Conservation (phyloP, 257 asterid genomes). For the Prunella vulgaris region DNA sequence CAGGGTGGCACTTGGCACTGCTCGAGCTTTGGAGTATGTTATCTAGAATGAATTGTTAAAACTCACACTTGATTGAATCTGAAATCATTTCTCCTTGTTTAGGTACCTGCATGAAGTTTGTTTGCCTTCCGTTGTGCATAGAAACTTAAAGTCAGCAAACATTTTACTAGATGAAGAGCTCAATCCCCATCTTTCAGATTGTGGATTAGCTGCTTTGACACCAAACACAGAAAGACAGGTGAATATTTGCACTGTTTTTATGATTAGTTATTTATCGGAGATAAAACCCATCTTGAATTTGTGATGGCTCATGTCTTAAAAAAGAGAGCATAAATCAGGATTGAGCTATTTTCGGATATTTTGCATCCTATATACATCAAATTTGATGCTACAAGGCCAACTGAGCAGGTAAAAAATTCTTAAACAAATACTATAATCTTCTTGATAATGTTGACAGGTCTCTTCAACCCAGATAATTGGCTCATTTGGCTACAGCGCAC, state of each 20-base stretch:
- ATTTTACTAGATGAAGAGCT: slow-evolving; percentile 89
- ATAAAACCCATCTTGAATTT: neutral
- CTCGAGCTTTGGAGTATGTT: slow-evolving; percentile 96
- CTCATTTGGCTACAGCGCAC: slow-evolving; percentile 93
- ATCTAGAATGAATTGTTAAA: slow-evolving; percentile 6
- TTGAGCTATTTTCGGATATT: neutral
- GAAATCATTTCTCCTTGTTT: slow-evolving; percentile 20
- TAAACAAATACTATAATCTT: neutral
- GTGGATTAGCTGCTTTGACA: slow-evolving; percentile 78
- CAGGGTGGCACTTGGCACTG: slow-evolving; percentile 96
- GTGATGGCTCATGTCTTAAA: neutral
- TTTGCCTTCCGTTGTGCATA: slow-evolving; percentile 89
- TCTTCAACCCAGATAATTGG: slow-evolving; percentile 80
- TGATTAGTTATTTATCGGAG: neutral
- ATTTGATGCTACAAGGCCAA: neutral
- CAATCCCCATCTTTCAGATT: slow-evolving; percentile 93
- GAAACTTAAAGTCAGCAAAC: slow-evolving; percentile 90
- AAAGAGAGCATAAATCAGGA: neutral
- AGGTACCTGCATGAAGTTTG: slow-evolving; percentile 99
- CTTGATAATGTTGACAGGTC: slow-evolving; percentile 42
- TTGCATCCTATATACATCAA: neutral
- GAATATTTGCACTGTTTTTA: neutral
- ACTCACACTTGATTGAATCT: slow-evolving; percentile 10
- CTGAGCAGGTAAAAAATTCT: neutral
- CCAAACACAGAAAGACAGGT: slow-evolving; percentile 97